Evolutionary conservation across 129 eudicot species (phyloP), one percentile per base, ranked within the genome.

Genomic region (Scalesia atractyloides): DNA sequence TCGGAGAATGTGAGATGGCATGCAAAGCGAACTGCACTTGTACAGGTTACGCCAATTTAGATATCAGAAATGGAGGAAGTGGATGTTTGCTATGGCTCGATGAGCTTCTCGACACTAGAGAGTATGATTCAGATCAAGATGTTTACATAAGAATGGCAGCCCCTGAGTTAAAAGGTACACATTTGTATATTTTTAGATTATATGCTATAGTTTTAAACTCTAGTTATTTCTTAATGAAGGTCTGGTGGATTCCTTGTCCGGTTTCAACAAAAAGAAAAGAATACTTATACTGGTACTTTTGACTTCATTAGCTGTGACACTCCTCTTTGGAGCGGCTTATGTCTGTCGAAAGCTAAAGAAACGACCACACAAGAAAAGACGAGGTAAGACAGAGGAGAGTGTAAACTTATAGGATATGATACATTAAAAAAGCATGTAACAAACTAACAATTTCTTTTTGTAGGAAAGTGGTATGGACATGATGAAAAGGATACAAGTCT

Each of bases 1-100:
- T 81, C 36, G 71, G 22, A 17, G 85, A 81, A 13, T 81, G 85
- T 65, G 62, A 50, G 43, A 49, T 46, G 10, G 22, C 52, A 13
- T 81, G 85, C 61, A 58, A n/a, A 69, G 39, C n/a, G 41, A 70
- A 81, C 46, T 81, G 85, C 52, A 44, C 70, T 13, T 81, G 85
- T 76, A 57, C 70, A 20, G 82, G 78, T 46, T 81, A 81, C 50
- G 17, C 82, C 30, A 72, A 63, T 77, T 15, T 76, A 48, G 79
- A 82, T 34, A 60, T 72, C 11, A 72, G 54, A 14, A 75, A 70
- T 7, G 56, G 73, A 0, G 81, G 89, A 17, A 76, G 66, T 33
- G 82, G 85, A 13, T 82, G 85, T 51, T 73, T 82, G 63, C 12
- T 76, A 14, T 82, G 82, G 85, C 48, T 82, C 44, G 74, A 46